A percentile compares a stretch with the other conserved stretches of the same genome.
Evolutionary conservation across 208 protist species (phyloP).

Genomic region (Acanthamoeba culbertsoni): DNA sequence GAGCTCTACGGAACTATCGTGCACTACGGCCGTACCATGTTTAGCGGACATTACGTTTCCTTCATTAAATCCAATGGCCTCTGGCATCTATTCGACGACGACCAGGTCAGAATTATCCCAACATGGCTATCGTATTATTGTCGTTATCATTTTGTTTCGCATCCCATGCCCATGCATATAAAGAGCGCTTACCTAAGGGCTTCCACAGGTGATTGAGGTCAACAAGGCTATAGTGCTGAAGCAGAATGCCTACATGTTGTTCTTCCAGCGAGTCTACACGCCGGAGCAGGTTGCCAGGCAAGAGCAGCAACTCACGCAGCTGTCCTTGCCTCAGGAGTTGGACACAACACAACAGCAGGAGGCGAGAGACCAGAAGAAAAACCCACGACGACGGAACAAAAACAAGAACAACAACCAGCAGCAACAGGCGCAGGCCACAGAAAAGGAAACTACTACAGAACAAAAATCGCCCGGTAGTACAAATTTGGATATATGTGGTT

Average conservation of each 20-base stretch:
- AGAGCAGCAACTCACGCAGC: background rate
- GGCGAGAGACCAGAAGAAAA: background rate
- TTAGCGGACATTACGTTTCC: conserved; percentile 62
- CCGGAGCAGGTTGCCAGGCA: conserved; percentile 29
- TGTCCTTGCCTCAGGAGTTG: background rate
- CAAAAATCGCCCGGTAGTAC: background rate
- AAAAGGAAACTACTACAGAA: background rate
- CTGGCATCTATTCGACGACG: conserved; percentile 64
- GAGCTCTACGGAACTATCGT: conserved; percentile 63
- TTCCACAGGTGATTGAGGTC: conserved; percentile 43
- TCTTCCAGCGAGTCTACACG: conserved; percentile 42
- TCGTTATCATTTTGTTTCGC: too few relatives aligned
- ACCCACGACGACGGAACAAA: background rate
- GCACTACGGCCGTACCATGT: conserved; percentile 63
- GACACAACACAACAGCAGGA: background rate
- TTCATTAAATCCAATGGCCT: conserved; percentile 55
- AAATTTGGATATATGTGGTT: too few relatives aligned
- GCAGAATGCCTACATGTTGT: conserved; percentile 68
- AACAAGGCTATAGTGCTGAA: conserved; percentile 56
- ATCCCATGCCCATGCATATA: too few relatives aligned
- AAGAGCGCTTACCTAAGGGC: too few relatives aligned
- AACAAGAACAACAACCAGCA: conserved; percentile 3
- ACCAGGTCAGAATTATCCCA: too few relatives aligned
- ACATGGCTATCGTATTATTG: too few relatives aligned
- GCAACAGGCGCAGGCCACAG: background rate